Conservation (phyloP, 768 basidiomycete species). For the Lactarius evosmus region DNA sequence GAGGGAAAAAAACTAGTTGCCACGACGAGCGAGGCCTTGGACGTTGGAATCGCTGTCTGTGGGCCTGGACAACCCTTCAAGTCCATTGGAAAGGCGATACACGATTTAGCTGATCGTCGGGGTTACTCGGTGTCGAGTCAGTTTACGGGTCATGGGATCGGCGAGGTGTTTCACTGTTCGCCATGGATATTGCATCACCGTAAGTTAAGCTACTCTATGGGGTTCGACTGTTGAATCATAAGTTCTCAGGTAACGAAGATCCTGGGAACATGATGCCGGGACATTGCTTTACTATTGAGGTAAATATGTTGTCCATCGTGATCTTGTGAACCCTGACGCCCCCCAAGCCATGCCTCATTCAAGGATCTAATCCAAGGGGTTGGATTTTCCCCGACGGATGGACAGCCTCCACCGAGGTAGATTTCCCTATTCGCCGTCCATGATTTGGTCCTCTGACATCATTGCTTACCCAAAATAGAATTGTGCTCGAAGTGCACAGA, state of each 20-base stretch:
- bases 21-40: constrained; percentile 60
- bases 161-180: constrained; percentile 69
- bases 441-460: not conserved
- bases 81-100: constrained; percentile 69
- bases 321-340: not conserved
- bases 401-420: constrained; percentile 86
- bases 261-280: constrained; percentile 80
- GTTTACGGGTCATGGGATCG: constrained; percentile 88
- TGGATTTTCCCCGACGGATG: constrained; percentile 91
- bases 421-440: constrained; percentile 25
- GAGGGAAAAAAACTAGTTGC: constrained; percentile 62
- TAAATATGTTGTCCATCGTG: constrained; percentile 31
- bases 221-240: not conserved
- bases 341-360: constrained; percentile 67
- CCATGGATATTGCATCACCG: constrained; percentile 84
- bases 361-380: constrained; percentile 62
- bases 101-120: constrained; percentile 41
- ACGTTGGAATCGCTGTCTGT: constrained; percentile 69
- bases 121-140: constrained; percentile 65
- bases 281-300: constrained; percentile 93
- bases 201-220: constrained; percentile 37
- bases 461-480: constrained; percentile 44
- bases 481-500: constrained; percentile 79
- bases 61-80: constrained; percentile 67
- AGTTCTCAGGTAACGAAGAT: constrained; percentile 67